Percentiles rank a stretch among this genome's conserved stretches.
Conservation (phyloP, 2,329 filamentous ascomycete genomes). For the Phyllosticta ampelicida region DNA sequence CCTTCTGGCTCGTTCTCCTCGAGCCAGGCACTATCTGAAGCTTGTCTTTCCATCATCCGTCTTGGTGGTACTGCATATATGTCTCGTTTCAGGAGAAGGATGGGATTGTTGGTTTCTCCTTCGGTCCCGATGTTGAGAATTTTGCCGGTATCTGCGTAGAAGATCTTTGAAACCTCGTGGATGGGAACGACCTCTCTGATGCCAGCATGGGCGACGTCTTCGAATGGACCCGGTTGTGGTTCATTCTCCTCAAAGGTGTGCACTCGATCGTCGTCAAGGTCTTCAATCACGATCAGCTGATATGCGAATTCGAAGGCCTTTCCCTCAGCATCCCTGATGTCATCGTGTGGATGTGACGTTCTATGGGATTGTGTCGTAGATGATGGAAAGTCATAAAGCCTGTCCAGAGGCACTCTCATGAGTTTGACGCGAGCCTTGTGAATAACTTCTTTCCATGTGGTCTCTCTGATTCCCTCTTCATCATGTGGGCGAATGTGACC, state of each 20-base stretch:
- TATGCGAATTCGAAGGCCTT: conserved; percentile 61
- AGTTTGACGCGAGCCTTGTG: conserved; percentile 85
- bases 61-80: conserved; percentile 51
- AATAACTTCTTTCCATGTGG: conserved; percentile 92
- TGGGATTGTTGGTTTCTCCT: conserved; percentile 58
- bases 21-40: conserved; percentile 19
- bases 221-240: conserved; percentile 46
- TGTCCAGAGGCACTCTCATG: conserved; percentile 54
- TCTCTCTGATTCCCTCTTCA: conserved; percentile 48
- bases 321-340: conserved; percentile 30
- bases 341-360: conserved; percentile 1
- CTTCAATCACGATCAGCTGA: conserved; percentile 71
- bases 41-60: conserved; percentile 42
- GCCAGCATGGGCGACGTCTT: conserved; percentile 51
- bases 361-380: conserved; percentile 13
- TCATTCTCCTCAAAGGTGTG: conserved; percentile 55
- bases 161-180: conserved; percentile 76
- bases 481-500: conserved; percentile 55
- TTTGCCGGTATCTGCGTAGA: conserved; percentile 84
- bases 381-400: conserved; percentile 37
- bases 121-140: conserved; percentile 72
- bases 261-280: conserved; percentile 61
- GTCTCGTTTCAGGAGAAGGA: conserved; percentile 65
- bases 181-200: conserved; percentile 58
- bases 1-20: conserved; percentile 31